phyloP scores from a whole-genome alignment of 1,284 basidiomycete genomes.

The Serendipita sp. region DNA sequence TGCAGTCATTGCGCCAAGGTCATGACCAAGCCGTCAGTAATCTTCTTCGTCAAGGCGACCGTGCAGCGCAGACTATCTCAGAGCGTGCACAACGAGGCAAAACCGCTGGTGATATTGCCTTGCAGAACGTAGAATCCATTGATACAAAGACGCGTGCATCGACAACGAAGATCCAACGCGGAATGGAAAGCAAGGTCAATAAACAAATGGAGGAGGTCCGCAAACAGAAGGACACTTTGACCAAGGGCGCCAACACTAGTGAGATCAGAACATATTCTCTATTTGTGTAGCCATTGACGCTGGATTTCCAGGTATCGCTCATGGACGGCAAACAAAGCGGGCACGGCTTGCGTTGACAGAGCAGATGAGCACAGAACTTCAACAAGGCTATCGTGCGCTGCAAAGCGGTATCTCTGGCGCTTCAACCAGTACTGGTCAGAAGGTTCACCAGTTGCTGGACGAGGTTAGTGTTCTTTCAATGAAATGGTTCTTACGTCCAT shows the following conservation, averaged over 20 bases:
- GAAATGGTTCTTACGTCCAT: conserved; percentile 26
- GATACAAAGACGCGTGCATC: not conserved
- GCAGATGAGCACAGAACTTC: conserved; percentile 33
- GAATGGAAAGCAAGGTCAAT: conserved; percentile 31
- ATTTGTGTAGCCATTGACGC: not conserved
- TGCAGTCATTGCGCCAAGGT: conserved; percentile 33
- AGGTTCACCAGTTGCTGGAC: conserved; percentile 39
- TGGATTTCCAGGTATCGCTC: conserved; percentile 38
- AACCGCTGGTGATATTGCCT: conserved; percentile 1
- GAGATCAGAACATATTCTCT: conserved; percentile 14
- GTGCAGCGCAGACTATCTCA: conserved; percentile 1
- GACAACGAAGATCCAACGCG: conserved; percentile 24
- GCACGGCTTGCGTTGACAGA: conserved; percentile 47
- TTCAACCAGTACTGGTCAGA: conserved; percentile 33
- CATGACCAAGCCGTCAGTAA: conserved; percentile 34
- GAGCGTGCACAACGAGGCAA: conserved; percentile 3
- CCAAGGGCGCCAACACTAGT: conserved; percentile 34
- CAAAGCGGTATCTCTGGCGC: conserved; percentile 21
- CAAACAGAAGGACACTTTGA: conserved; percentile 32
- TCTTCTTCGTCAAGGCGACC: conserved; percentile 21
- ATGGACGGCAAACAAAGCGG: conserved; percentile 46
- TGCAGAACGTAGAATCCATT: not conserved
- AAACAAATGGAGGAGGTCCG: conserved; percentile 37
- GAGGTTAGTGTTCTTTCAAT: conserved; percentile 14
- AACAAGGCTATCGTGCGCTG: conserved; percentile 27